Evolutionary conservation across 2,329 filamentous ascomycete species (phyloP), one percentile per base, ranked within the genome.

Genomic region (Purpureocillium takamizusanense): DNA sequence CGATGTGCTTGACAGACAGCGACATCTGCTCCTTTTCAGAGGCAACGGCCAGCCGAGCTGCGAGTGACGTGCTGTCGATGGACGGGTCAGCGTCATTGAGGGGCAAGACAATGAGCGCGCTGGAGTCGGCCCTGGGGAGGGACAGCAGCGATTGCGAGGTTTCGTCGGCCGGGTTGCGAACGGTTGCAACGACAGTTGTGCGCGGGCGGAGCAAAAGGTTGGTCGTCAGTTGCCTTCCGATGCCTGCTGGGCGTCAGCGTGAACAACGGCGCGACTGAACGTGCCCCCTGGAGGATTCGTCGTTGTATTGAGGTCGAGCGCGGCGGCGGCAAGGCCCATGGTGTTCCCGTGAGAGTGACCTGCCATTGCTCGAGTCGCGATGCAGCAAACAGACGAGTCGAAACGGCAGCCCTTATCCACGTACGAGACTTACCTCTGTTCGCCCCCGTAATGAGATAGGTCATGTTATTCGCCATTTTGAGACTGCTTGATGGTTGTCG

Each of bases 141-240:
- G 31, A 23, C 7, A 31, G 12, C 4, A 44, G 32, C 11, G 42
- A 41, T 11, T 28, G 15, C 4, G 42, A 33, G 1, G 48, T 49
- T 0, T 51, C 11, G 10, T 50, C 32, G 6, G 41, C 33, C 13
- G 55, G 51, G 43, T 65, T 43, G 11, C 67, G 63, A 35, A 61
- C 59, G 3, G 51, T 55, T 31, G 65, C 65, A 18, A 69, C 60
- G 41, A 65, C 52, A 4, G 57, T 73, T 5, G 45, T 46, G 13
- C 35, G 32, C 4, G 41, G 38, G 13, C 45, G 38, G 10, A 33
- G 33, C 17, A 49, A 35, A 7, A 49, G 43, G 21, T 41, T 36
- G 5, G 40, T 30, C 7, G 39, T 42, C 13, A 49, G 23, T 16
- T 41, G 35, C 25, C 25, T 37, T 10, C 47, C 47, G 33, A 47